Evolutionary conservation across 2,329 filamentous ascomycete genomes (phyloP).

Genomic region (Aphanocladium album): DNA sequence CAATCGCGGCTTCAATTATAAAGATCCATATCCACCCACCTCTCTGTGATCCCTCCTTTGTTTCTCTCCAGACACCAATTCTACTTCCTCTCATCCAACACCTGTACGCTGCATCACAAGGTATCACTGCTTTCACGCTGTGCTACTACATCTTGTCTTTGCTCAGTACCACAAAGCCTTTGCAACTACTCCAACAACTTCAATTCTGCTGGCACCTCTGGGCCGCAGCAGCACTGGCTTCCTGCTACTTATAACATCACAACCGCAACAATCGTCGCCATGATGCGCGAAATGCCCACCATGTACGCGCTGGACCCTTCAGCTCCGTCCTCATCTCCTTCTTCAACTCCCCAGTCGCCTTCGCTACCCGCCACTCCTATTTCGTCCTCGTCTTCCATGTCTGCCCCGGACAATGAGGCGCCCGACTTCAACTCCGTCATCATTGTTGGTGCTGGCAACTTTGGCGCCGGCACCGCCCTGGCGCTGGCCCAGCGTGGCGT

Average conservation of each 20-base stretch:
- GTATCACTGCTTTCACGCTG: constrained; percentile 2
- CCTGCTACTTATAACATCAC: neutral
- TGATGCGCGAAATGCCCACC: neutral
- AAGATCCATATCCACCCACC: constrained; percentile 7
- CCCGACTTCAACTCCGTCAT: constrained; percentile 23
- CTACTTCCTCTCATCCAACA: neutral
- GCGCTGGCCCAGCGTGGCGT: constrained; percentile 26
- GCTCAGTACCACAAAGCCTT: neutral
- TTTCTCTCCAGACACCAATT: constrained; percentile 2
- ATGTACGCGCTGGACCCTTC: constrained; percentile 5
- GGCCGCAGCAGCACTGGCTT: neutral
- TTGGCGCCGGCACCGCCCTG: constrained; percentile 39
- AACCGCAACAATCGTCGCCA: neutral
- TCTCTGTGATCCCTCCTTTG: neutral
- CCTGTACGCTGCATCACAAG: neutral
- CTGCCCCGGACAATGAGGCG: neutral
- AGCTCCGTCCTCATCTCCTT: constrained; percentile 5
- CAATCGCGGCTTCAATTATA: constrained; percentile 10
- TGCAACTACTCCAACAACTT: neutral
- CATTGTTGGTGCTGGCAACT: constrained; percentile 40
- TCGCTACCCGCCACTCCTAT: constrained; percentile 12
- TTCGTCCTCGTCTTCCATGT: constrained; percentile 12
- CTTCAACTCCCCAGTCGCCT: constrained; percentile 8
- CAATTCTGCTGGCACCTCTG: neutral
- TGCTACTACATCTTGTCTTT: neutral